Percentiles rank a stretch among this genome's conserved stretches.
Conservation (phyloP, 768 basidiomycete genomes). For the Xerocomellus dryophilus region DNA sequence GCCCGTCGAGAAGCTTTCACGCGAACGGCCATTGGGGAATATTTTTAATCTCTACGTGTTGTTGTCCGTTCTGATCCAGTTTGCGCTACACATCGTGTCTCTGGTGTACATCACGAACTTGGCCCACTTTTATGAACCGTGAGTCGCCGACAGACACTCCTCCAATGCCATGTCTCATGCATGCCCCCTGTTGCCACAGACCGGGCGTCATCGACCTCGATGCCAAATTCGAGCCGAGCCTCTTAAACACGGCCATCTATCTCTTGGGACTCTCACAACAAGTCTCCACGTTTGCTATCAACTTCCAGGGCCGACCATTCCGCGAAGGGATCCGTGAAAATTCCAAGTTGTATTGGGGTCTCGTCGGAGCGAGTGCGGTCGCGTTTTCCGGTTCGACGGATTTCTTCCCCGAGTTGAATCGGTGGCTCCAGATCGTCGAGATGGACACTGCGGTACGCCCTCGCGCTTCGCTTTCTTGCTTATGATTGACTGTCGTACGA, state of each 20-base stretch:
- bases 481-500: too few species aligned
- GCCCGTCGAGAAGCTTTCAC: slow-evolving; percentile 95
- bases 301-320: slow-evolving; percentile 99
- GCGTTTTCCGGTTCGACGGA: slow-evolving; percentile 94
- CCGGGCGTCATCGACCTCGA: slow-evolving; percentile 85
- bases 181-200: slow-evolving; percentile 30
- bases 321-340: slow-evolving; percentile 98
- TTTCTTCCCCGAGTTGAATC: slow-evolving; percentile 90
- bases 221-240: slow-evolving; percentile 91
- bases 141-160: slow-evolving; percentile 29
- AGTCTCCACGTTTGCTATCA: slow-evolving; percentile 97
- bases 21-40: slow-evolving; percentile 89
- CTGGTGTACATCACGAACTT: slow-evolving; percentile 92
- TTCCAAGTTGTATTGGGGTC: slow-evolving; percentile 86
- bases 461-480: neutral
- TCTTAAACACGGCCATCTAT: slow-evolving; percentile 96
- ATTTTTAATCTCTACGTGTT: slow-evolving; percentile 98
- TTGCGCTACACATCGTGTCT: slow-evolving; percentile 86
- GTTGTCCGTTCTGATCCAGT: slow-evolving; percentile 87
- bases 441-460: slow-evolving; percentile 71
- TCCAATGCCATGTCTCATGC: neutral
- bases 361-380: slow-evolving; percentile 83
- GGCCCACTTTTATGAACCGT: slow-evolving; percentile 76
- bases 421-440: slow-evolving; percentile 96
- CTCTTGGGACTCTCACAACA: slow-evolving; percentile 94